Evolutionary conservation across 129 eudicot genomes (phyloP), one percentile per base, ranked within the genome.

Genomic region (Artemisia annua): DNA sequence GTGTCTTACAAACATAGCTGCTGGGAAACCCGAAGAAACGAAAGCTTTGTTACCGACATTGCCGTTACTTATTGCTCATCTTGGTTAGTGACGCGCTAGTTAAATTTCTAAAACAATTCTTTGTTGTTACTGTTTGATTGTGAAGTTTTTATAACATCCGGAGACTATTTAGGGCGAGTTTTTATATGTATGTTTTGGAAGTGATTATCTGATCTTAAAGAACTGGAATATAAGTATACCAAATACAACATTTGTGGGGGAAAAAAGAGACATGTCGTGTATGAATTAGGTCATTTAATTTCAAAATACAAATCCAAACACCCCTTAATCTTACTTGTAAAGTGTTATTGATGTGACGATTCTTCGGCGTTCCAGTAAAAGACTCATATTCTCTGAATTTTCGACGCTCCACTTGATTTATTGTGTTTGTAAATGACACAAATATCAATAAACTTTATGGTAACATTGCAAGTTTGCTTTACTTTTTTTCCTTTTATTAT

Each of bases 1-100:
- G 98, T 94, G 97, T 79, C 87, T 94, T 57, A 93, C 98, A 71
- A 94, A 90, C 79, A 84, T 94, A 69, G 97, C 96, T 53, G 97
- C 97, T 10, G 98, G 98, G 60, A 84, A 85, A 70, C 93, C 96
- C 18, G 96, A 94, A 83, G 96, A 94, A 82, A 94, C 96, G 0
- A 94, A 85, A 80, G 85, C 2, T 24, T 24, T 94, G 69, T 71
- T 88, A 63, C 98, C 97, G 43, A 93, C 97, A 63, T 79, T 90
- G 71, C 98, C 98, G 15, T 80, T 94, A 83, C 98, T 94, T 49
- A 82, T 94, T 77, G 96, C 93, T 71, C 97, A 94, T 81, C 79
- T 88, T 69, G 98, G 98, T 94, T 67, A 43, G 87, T 75, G 17
- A 65, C 52, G 1, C 19, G 35, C 67, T 71, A 48, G 16, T 48